A percentile compares a stretch with the other conserved stretches of the same genome.
Evolutionary conservation across 345 rosid genomes (phyloP).

Genomic region (Boechera stricta): DNA sequence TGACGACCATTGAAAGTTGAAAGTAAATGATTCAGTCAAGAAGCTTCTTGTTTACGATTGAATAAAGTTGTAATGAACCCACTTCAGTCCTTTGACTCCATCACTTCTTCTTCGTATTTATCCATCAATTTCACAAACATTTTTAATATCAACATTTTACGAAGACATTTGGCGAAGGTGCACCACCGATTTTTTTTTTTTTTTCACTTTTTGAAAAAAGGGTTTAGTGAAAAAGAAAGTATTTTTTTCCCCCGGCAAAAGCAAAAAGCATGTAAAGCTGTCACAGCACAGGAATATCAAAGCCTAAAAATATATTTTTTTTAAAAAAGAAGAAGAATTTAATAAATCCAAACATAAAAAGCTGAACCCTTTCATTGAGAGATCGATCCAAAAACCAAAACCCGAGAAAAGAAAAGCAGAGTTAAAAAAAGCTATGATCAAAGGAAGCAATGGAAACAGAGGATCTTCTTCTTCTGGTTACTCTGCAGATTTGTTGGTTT

Average conservation of each 20-base stretch:
- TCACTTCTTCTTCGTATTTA: conserved; percentile 31
- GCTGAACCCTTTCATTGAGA: conserved; percentile 34
- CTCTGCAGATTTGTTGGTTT: conserved; percentile 79
- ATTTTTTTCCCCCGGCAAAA: conserved; percentile 6
- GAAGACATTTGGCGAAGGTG: conserved; percentile 21
- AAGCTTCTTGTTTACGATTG: conserved; percentile 40
- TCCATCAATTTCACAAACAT: conserved; percentile 32
- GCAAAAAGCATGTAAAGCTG: conserved; percentile 45
- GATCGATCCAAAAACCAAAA: conserved; percentile 40
- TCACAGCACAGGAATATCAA: conserved; percentile 41
- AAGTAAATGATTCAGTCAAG: conserved; percentile 42
- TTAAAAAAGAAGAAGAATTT: conserved; percentile 19
- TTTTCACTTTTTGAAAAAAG: conserved; percentile 23
- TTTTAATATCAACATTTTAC: conserved; percentile 14
- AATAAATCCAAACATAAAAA: conserved; percentile 45
- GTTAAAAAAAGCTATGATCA: conserved; percentile 54
- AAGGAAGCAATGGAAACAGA: conserved; percentile 65
- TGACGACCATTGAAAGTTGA: conserved; percentile 35
- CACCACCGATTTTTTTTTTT: conserved; percentile 36
- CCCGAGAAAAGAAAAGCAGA: conserved; percentile 30
- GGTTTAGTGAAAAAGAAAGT: conserved; percentile 23
- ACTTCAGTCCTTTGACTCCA: conserved; percentile 44
- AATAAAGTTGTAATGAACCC: conserved; percentile 33
- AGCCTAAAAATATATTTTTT: conserved; percentile 2
- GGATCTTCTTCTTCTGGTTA: conserved; percentile 57